Percentiles rank a stretch among this genome's conserved stretches.
Evolutionary conservation across 1,284 basidiomycete genomes (phyloP).

Genomic region (Sphagnurus paluster): DNA sequence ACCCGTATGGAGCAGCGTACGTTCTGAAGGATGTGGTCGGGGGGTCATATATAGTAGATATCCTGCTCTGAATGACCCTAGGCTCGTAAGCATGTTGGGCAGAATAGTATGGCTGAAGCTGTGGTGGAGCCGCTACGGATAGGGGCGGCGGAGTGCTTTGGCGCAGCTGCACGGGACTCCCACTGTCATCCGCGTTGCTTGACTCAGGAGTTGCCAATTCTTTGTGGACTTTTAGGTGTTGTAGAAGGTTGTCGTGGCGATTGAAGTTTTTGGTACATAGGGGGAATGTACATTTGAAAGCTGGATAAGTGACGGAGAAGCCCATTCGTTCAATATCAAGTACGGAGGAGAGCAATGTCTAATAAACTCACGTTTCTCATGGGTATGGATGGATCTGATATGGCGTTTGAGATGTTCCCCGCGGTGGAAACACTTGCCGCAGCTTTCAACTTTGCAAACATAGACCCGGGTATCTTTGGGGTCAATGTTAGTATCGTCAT

Average conservation of each 20-base stretch:
- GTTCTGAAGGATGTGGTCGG: constrained; percentile 20
- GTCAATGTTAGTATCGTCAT: constrained; percentile 27
- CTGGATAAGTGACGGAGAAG: constrained; percentile 37
- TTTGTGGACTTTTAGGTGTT: constrained; percentile 65
- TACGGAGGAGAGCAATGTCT: constrained; percentile 8
- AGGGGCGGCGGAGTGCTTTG: constrained; percentile 10
- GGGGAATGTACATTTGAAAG: constrained; percentile 75
- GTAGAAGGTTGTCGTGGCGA: constrained; percentile 82
- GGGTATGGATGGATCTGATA: constrained; percentile 72
- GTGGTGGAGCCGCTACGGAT: constrained; percentile 9
- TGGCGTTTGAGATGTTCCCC: constrained; percentile 81
- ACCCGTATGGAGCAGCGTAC: constrained; percentile 16
- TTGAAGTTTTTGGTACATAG: constrained; percentile 81
- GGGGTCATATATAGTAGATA: constrained; percentile 5
- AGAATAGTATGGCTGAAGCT: constrained; percentile 13
- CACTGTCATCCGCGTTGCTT: constrained; percentile 10
- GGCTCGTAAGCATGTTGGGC: constrained; percentile 12
- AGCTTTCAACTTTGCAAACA: constrained; percentile 64
- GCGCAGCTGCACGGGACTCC: constrained; percentile 12
- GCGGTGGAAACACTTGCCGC: constrained; percentile 72
- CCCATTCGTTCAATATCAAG: constrained; percentile 7
- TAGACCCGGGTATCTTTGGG: constrained; percentile 49
- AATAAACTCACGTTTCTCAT: constrained; percentile 68
- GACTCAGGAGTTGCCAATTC: constrained; percentile 22
- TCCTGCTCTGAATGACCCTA: constrained; percentile 8